Evolutionary conservation across 169 alveolate genomes (phyloP), one percentile per base, ranked within the genome.

Genomic region (Babesia ovata): DNA sequence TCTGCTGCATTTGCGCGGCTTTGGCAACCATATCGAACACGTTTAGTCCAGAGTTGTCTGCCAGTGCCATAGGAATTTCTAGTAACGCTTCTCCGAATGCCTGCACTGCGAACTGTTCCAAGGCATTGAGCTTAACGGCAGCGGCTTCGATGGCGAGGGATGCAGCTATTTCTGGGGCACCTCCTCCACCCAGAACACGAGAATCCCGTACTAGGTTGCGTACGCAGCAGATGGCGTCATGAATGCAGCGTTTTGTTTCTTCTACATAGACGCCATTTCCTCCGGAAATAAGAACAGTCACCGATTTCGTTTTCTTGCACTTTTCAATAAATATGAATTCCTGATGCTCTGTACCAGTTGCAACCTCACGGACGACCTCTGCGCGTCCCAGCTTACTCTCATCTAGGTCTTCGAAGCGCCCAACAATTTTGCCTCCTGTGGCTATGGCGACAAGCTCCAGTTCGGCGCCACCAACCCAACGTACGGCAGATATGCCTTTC

Each of bases 401-500:
- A 49, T 96, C 78, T 56, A 98, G 91, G 69, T 98, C 99, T 71
- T 93, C 95, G 85, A 96, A 97, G 76, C 99, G 91, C 16, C 99
- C 98, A 46, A 98, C 98, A 46, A 98, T 98, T 84, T 98, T 92
- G 29, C 98, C 99, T 8, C 99, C 99, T 14, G 99, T 98, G 42
- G 99, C 99, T 67, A 97, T 97, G 45, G 99, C 99, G 46, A 98
- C 90, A 70, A 97, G 95, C 87, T 98, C 99, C 85, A 98, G 94
- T 91, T 98, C 99, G 12, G 97, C 98, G 17, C 99, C 99, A 13
- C 99, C 99, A 19, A 98, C 99, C 99, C 99, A 98, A 83, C 99
- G 93, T 24, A 98, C 98, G 19, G 99, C 98, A 22, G 99, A 98
- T 2, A 95, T 87, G 29, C 91, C 88, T 93, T 92, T 92, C 85